phyloP scores from a whole-genome alignment of 257 asterid genomes.

The Przewalskia tangutica region DNA sequence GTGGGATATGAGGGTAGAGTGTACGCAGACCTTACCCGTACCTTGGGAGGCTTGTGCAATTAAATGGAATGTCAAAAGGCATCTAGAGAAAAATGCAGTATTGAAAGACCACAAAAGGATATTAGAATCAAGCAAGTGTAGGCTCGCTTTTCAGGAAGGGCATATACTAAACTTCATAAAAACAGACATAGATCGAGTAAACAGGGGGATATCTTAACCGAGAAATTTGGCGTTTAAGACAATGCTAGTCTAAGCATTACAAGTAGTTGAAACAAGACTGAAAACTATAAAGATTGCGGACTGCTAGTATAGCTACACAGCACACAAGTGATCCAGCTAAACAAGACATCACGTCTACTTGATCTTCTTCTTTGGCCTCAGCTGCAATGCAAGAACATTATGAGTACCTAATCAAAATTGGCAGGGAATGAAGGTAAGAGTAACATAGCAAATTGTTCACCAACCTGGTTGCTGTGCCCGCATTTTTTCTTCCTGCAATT shows the following conservation, averaged over 20 bases:
- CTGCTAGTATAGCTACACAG: not conserved
- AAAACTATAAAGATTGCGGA: not conserved
- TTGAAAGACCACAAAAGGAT: not conserved
- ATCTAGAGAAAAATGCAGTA: not conserved
- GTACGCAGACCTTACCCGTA: too few species aligned
- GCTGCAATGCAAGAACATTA: slow-evolving; percentile 17
- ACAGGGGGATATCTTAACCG: not conserved
- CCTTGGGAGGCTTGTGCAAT: too few species aligned
- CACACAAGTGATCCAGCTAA: not conserved
- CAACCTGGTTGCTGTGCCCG: slow-evolving; percentile 58
- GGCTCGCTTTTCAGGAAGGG: not conserved
- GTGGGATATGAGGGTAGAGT: too few species aligned
- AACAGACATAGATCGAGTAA: not conserved
- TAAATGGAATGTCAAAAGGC: not conserved
- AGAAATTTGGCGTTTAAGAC: not conserved
- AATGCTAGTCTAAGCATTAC: not conserved
- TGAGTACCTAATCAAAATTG: not conserved
- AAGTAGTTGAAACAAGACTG: not conserved
- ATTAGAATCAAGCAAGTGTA: not conserved
- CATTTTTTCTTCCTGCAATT: slow-evolving; percentile 65
- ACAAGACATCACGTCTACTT: slow-evolving; percentile 26
- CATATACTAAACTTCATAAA: not conserved
- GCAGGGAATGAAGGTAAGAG: not conserved
- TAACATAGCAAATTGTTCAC: not conserved
- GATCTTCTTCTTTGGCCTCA: slow-evolving; percentile 74